Base-by-base conservation (phyloP, 495 filamentous ascomycete species). In the Penicillium tannophilum region DNA sequence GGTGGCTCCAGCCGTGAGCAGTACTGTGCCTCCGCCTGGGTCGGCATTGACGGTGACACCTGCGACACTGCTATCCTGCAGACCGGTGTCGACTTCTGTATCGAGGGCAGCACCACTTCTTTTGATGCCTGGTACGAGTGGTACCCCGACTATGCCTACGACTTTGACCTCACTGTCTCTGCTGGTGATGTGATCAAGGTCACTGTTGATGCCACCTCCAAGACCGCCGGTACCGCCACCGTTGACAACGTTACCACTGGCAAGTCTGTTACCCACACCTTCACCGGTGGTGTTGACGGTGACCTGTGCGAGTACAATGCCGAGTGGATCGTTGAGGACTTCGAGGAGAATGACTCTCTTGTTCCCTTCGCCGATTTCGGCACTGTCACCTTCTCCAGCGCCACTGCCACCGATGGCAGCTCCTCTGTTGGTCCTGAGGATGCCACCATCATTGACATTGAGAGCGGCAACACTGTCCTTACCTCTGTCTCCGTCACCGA, bases 271-370 rank as follows among this genome's bases (percentile, higher is more conserved):
- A 73, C 72, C 17, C 74, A 84, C 58, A 75, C 67, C 12, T 79
- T 86, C 56, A 71, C 65, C 4, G 68, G 70, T 54, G 55, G 59
- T 51, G 45, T 65, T 36, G 48, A 65, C 3, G 69, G 60, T 39
- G 53, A 59, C 28, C 61, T 72, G 10, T 68, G 67, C 51, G 69
- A 68, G 43, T 58, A 59, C 36, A 85, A 86, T 52, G 83, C 82
- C 10, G 83, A 87, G 61, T 87, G 83, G 84, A 86, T 87, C 51
- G 82, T 87, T 28, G 84, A 87, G 65, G 83, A 86, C 57, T 85
- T 79, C 50, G 67, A 76, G 19, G 59, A 63, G 8, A 71, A 72
- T 50, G 68, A 68, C 53, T 54, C 54, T 14, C 60, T 78, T 16
- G 82, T 84, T 19, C 72, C 74, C 26, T 83, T 86, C 60, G 80